Conservation (phyloP, 2,329 filamentous ascomycete species). For the Penicillium nordicum region DNA sequence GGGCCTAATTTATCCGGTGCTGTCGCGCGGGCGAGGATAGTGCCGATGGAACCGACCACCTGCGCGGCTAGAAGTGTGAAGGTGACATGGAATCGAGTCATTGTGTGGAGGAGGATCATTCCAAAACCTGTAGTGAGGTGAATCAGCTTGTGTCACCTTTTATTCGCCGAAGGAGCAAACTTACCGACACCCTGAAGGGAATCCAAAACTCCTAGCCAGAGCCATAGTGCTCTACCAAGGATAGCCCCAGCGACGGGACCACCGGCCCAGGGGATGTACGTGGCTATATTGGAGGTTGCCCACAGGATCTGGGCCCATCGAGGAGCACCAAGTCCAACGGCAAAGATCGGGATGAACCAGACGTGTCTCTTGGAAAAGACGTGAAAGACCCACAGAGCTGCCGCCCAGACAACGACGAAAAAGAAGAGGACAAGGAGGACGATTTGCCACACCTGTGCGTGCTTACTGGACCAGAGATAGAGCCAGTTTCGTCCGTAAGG, state of each 20-base stretch:
- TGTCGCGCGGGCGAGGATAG: conserved; percentile 59
- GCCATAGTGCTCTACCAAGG: conserved; percentile 57
- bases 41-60: conserved; percentile 59
- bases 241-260: conserved; percentile 53
- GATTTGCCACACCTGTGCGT: conserved; percentile 56
- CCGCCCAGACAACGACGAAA: conserved; percentile 56
- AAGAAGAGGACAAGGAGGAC: conserved; percentile 49
- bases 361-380: conserved; percentile 57
- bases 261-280: conserved; percentile 59
- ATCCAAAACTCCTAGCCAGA: conserved; percentile 65
- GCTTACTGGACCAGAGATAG: conserved; percentile 56
- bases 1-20: conserved; percentile 61
- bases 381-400: conserved; percentile 47
- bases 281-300: conserved; percentile 58
- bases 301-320: conserved; percentile 67
- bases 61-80: conserved; percentile 60
- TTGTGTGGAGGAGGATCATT: conserved; percentile 63
- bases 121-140: conserved; percentile 49
- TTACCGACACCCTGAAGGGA: conserved; percentile 59
- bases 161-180: neutral
- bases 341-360: conserved; percentile 67
- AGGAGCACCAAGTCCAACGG: conserved; percentile 62
- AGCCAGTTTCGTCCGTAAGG: conserved; percentile 66
- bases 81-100: conserved; percentile 62
- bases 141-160: neutral